Conservation (phyloP, 2,329 filamentous ascomycete genomes). For the Nigrospora oryzae region DNA sequence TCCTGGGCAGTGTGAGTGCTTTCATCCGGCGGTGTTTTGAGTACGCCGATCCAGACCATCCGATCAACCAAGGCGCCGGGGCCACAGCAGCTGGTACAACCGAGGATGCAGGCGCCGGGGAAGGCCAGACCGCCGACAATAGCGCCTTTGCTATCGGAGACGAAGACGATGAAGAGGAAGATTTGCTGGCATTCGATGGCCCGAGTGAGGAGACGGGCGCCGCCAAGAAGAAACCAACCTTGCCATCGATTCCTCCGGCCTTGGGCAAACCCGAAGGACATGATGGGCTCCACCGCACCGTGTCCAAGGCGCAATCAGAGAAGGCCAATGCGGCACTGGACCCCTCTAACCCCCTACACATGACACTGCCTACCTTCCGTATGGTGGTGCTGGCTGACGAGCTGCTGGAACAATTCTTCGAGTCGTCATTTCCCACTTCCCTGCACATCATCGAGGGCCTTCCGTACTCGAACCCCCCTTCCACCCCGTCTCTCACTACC, state of each 20-base stretch:
- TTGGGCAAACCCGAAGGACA: slow-evolving; percentile 16
- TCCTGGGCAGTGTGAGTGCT: slow-evolving; percentile 85
- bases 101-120: slow-evolving; percentile 10
- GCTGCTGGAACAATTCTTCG: slow-evolving; percentile 92
- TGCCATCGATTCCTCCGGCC: slow-evolving; percentile 24
- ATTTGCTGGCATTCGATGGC: slow-evolving; percentile 53
- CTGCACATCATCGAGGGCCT: slow-evolving; percentile 75
- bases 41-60: slow-evolving; percentile 88
- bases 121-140: slow-evolving; percentile 21
- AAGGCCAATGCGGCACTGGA: slow-evolving; percentile 86
- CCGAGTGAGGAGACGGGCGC: slow-evolving; percentile 28
- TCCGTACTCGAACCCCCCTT: slow-evolving; percentile 26
- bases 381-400: slow-evolving; percentile 98
- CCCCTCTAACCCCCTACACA: slow-evolving; percentile 85
- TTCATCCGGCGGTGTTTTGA: slow-evolving; percentile 97
- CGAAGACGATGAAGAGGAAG: slow-evolving; percentile 42
- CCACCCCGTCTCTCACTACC: slow-evolving; percentile 70
- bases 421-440: slow-evolving; percentile 86
- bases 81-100: slow-evolving; percentile 19
- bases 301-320: slow-evolving; percentile 60
- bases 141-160: slow-evolving; percentile 69
- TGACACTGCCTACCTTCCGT: slow-evolving; percentile 93
- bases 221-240: slow-evolving; percentile 32
- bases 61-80: slow-evolving; percentile 42
- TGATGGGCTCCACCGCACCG: slow-evolving; percentile 21